Evolutionary conservation across 2,329 filamentous ascomycete species (phyloP), one percentile per base, ranked within the genome.

Genomic region (Amphichorda felina): DNA sequence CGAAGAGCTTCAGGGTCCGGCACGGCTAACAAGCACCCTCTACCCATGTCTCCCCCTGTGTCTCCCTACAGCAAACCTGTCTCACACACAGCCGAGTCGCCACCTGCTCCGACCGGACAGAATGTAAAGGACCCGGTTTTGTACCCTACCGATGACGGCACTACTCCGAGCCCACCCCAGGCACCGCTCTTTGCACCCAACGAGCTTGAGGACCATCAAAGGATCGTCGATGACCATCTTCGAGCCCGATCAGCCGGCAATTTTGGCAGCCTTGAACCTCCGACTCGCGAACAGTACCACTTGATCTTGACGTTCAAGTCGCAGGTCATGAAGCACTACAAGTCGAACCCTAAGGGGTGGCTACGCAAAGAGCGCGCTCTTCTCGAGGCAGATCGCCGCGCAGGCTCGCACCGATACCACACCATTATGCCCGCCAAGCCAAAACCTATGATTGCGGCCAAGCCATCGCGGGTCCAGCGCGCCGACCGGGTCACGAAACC

Each of bases 21-120:
- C 18, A 11, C 25, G 25, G 10, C 26, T 14, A 40, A 49, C 41
- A 57, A 55, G 42, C 53, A 50, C 29, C 53, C 50, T 17, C 53
- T 59, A 43, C 63, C 58, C 32, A 61, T 74, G 45, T 79, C 74
- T 24, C 74, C 74, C 18, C 74, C 74, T 4, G 64, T 76, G 36
- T 78, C 74, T 22, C 57, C 57, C 6, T 63, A 62, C 38, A 63
- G 57, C 39, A 63, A 61, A 35, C n/a, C 32, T 16, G 53, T 60
- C 34, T 54, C 61, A 33, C 50, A 52, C 21, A 45, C 50, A 30
- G 49, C 43, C 22, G 47, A 55, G 25, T 44, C 46, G 2, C 45
- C 53, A 0, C 39, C 44, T 4, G 55, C 55, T 11, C 46, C 55
- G 14, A 43, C 50, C 16, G 39, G 40, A 28, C 50, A 55, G 29